Percentiles rank a stretch among this genome's conserved stretches.
These are phyloP conservation scores for Tylopilus vinaceipallidus DNA, from an alignment of 768 basidiomycete genomes.

Conservation along the genomic window DNA sequence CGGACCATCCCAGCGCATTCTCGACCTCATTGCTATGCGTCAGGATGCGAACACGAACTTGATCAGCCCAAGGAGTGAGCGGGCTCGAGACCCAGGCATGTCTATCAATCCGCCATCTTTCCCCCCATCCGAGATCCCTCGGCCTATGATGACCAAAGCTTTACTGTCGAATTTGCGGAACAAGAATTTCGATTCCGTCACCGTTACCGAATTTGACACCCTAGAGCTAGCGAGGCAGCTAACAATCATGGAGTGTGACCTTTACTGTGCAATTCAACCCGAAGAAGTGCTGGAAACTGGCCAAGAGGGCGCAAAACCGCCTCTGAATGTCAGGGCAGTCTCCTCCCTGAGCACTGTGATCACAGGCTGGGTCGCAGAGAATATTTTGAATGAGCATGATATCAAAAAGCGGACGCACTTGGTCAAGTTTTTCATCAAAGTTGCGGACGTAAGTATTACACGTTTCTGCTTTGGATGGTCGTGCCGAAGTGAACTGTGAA, in stretches of 20 bases:
- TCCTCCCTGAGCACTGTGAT: constrained; percentile 87
- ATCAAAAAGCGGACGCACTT: constrained; percentile 75
- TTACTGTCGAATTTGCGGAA: constrained; percentile 66
- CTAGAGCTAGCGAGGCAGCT: constrained; percentile 91
- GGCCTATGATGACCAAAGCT: constrained; percentile 82
- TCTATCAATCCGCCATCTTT: constrained; percentile 60
- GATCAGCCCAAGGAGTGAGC: constrained; percentile 58
- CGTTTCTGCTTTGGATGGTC: neutral
- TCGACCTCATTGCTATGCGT: constrained; percentile 63
- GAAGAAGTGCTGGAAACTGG: constrained; percentile 88
- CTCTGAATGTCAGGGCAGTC: constrained; percentile 77
- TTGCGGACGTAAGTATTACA: constrained; percentile 72
- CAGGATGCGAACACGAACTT: constrained; percentile 45
- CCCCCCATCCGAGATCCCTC: constrained; percentile 67
- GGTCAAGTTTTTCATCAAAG: constrained; percentile 92
- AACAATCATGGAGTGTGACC: constrained; percentile 87
- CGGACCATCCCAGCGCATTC: constrained; percentile 67
- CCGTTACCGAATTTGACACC: constrained; percentile 88
- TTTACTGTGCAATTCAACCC: constrained; percentile 83
- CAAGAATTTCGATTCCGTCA: constrained; percentile 59
- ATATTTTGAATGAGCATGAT: constrained; percentile 87
- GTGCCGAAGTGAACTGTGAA: constrained; percentile 8
- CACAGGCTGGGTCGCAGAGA: constrained; percentile 95
- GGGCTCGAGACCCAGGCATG: constrained; percentile 74
- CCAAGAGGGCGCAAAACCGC: constrained; percentile 61